Evolutionary conservation across 768 basidiomycete genomes (phyloP).

Genomic region (Tulasnella sp.): DNA sequence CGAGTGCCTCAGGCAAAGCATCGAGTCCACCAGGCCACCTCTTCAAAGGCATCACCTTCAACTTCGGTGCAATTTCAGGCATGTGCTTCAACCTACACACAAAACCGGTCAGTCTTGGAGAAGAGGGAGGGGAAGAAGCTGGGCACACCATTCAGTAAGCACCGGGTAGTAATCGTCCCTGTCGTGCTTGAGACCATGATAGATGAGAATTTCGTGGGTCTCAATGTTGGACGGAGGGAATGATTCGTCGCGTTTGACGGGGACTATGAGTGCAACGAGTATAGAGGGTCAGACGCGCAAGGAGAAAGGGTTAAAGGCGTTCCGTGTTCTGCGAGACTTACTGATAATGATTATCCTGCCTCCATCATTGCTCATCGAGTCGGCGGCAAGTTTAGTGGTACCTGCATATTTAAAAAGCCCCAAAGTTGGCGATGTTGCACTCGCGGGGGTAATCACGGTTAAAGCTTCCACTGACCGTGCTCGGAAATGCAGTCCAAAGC

Average conservation of each 20-base stretch:
- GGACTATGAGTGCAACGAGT: neutral
- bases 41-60: conserved; percentile 14
- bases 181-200: neutral
- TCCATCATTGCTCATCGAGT: neutral
- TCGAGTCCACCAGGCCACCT: conserved; percentile 20
- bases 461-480: neutral
- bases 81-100: neutral
- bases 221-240: neutral
- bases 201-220: neutral
- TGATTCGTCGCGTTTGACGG: neutral
- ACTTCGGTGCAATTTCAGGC: neutral
- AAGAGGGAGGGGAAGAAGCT: neutral
- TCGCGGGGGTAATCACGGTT: no score
- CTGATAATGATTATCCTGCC: conserved; percentile 9
- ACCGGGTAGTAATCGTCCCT: neutral
- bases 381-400: conserved; percentile 3
- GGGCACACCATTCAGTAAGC: neutral
- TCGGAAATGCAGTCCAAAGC: conserved; percentile 17
- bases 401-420: neutral
- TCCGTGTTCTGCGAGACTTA: no score
- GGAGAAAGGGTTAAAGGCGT: no score
- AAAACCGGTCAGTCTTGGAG: no score
- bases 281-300: no score
- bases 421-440: neutral
- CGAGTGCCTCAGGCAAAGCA: conserved; percentile 22